Base-by-base conservation (phyloP, 495 filamentous ascomycete genomes). In the Hypoxylon cercidicola region DNA sequence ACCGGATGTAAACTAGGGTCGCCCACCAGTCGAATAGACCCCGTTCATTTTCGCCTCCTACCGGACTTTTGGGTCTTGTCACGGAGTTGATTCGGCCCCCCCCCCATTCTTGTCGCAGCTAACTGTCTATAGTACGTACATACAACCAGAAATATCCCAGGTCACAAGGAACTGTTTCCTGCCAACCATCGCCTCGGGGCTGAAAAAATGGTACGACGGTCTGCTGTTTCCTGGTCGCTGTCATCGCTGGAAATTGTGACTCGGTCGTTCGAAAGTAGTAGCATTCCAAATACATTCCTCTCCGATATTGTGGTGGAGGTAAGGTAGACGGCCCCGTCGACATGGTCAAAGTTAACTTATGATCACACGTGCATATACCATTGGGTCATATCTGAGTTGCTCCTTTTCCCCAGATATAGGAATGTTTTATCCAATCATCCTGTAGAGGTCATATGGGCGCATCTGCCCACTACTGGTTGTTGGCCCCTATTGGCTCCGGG, bases 1-100 rank as follows among this genome's bases (percentile, higher is more conserved):
- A 11, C 30, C 63, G 51, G 57, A 53, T 18, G 34, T 47, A 53
- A 53, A 34, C 46, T 49, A 6, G 16, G 37, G 16, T 45, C 32
- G 37, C n/a, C 51, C 45, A 61, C 57, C 46, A 47, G n/a, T 13
- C 35, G 32, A 20, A 37, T 15, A 13, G 35, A 35, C 20, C 1
- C 30, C 41, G 47, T 57, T 46, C 52, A 41, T 61, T 45, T 30
- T 44, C 52, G 52, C 25, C 52, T 34, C 52, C 23, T 30, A 53
- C 51, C 57, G 51, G 63, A 35, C n/a, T 28, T 55, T 53, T 43
- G 16, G n/a, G 16, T 40, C 23, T 44, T 16, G 13, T 18, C 21
- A 44, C 61, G 46, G 61, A 48, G 18, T 7, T 47, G 4, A 21
- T 28, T 63, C 49, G 41, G 55, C 30, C 41, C 23, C 21, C 13